phyloP scores from a whole-genome alignment of 148 eudicot genomes.

The Fagopyrum esculentum region DNA sequence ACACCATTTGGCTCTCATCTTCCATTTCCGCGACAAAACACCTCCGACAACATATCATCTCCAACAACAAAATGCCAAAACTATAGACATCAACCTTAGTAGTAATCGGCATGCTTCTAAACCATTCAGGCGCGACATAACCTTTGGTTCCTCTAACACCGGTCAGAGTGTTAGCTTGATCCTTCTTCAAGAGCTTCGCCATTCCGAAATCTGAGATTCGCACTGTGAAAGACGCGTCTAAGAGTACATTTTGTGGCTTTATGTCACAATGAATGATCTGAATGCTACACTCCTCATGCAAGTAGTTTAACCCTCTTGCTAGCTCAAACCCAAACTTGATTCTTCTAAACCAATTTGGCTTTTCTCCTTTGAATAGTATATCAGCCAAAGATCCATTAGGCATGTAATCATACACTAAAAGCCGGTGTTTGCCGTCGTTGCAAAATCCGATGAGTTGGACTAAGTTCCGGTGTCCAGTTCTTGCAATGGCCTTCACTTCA shows the following conservation, averaged over 20 bases:
- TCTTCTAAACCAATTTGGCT: constrained; percentile 20
- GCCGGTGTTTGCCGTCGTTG: constrained; percentile 20
- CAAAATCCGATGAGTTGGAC: constrained; percentile 24
- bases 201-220: constrained; percentile 30
- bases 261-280: constrained; percentile 37
- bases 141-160: constrained; percentile 30
- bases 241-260: constrained; percentile 31
- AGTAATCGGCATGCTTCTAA: constrained; percentile 15
- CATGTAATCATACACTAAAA: constrained; percentile 29
- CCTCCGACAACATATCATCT: constrained; percentile 18
- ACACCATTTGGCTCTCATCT: constrained; percentile 14
- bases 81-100: constrained; percentile 17
- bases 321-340: constrained; percentile 18
- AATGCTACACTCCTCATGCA: constrained; percentile 30
- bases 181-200: constrained; percentile 28
- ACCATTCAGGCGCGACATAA: constrained; percentile 36
- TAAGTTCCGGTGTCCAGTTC: constrained; percentile 28
- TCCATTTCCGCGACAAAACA: constrained; percentile 10
- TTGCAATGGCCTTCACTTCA: constrained; percentile 23
- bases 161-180: constrained; percentile 24
- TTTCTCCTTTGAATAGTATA: constrained; percentile 13
- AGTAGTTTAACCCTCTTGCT: constrained; percentile 22
- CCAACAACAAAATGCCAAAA: constrained; percentile 13
- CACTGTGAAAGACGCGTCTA: constrained; percentile 21
- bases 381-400: constrained; percentile 28